Evolutionary conservation across 2,329 filamentous ascomycete genomes (phyloP), one percentile per base, ranked within the genome.

Genomic region (Arthrobotrys musiformis): DNA sequence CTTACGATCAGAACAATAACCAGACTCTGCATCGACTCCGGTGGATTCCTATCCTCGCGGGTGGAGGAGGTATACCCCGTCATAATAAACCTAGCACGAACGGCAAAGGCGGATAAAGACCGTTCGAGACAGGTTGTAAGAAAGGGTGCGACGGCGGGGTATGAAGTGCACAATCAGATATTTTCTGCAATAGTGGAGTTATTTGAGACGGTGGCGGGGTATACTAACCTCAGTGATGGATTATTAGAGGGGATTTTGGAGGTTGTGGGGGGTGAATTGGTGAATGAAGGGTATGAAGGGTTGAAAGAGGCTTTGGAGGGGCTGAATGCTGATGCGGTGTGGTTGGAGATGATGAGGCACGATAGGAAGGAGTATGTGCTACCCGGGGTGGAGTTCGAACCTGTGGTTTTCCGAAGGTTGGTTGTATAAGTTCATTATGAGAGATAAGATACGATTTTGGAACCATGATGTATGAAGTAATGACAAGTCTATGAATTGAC

Each of bases 21-120:
- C 1, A 85, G 87, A 9, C 86, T 97, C 70, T 96, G 93, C 81
- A 85, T 85, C 69, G 86, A 88, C 54, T 92, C 93, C 0, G 92
- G 93, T 0, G 90, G 93, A 77, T 99, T 99, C 82, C 89, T 98
- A 84, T 86, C 87, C 35, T 89, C 89, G 0, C 87, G 95, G 5
- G 88, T 97, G 78, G 89, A 91, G 82, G 89, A 88, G 3, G 90
- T 93, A 72, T 97, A 92, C 91, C 84, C 83, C 63, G 85, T 86
- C 15, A 84, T 89, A 24, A 84, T 79, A 69, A 79, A 70, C 26
- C 54, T 86, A 0, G 81, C 83, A 60, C 73, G 70, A 11, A 79
- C 80, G 24, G 76, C 73, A 7, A 77, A 77, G 42, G 28, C 17
- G 13, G 73, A 77, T 61, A 4, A 77, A 74, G 63, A 77, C 9